A percentile compares a stretch with the other conserved stretches of the same genome.
These are phyloP conservation scores for Phytophthora kernoviae DNA, from an alignment of 352 stramenopile species.

Conservation along the genomic window DNA sequence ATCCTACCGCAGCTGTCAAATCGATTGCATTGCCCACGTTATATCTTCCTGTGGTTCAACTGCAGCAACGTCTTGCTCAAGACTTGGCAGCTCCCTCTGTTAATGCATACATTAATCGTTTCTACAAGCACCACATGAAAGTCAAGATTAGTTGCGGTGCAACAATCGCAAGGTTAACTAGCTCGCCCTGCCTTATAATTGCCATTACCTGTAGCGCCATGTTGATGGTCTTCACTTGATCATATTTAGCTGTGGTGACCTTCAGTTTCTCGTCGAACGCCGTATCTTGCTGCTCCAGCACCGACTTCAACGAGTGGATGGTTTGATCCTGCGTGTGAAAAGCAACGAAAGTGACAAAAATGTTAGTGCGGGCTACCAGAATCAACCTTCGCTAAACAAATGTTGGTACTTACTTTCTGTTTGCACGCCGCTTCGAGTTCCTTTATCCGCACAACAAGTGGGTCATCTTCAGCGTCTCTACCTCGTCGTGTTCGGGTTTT, in stretches of 20 bases:
- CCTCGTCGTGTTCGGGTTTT: slow-evolving; percentile 18
- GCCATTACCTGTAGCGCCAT: slow-evolving; percentile 71
- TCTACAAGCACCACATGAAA: slow-evolving; percentile 29
- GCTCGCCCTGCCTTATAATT: neutral
- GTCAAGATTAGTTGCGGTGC: slow-evolving; percentile 1
- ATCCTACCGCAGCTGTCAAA: slow-evolving; percentile 22
- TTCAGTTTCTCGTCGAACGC: slow-evolving; percentile 77
- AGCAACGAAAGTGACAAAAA: neutral
- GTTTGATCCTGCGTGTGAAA: slow-evolving; percentile 56
- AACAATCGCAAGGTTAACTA: neutral
- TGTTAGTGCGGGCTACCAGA: neutral
- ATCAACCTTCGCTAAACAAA: neutral
- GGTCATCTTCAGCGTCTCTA: slow-evolving; percentile 25
- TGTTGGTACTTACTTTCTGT: slow-evolving; percentile 55
- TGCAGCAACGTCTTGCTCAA: slow-evolving; percentile 8
- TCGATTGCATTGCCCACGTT: slow-evolving; percentile 3
- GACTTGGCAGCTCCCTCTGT: slow-evolving; percentile 39
- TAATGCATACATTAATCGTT: slow-evolving; percentile 56
- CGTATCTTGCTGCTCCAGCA: slow-evolving; percentile 73
- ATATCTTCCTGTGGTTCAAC: slow-evolving; percentile 1
- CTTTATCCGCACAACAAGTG: slow-evolving; percentile 38
- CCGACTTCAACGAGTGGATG: slow-evolving; percentile 61
- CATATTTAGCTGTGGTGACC: slow-evolving; percentile 72
- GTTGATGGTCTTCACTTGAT: slow-evolving; percentile 83
- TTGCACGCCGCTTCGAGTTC: slow-evolving; percentile 78